Conservation (phyloP, 257 asterid genomes). For the Ligustrum vulgare region DNA sequence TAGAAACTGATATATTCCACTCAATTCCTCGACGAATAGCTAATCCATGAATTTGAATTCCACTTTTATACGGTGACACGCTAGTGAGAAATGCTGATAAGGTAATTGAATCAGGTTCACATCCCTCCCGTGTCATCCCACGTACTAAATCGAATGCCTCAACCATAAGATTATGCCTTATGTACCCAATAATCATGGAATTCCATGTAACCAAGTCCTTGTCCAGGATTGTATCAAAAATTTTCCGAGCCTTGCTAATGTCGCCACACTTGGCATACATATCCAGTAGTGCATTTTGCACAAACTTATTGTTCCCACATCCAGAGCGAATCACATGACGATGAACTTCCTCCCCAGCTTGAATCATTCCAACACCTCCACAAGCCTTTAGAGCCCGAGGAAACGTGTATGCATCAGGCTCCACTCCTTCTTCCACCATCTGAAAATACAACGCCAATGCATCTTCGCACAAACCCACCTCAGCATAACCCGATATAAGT, state of each 20-base stretch:
- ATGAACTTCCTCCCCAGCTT: conserved; percentile 74
- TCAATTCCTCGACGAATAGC: conserved; percentile 54
- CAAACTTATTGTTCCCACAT: conserved; percentile 47
- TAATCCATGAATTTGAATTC: conserved; percentile 75
- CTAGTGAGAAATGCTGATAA: conserved; percentile 53
- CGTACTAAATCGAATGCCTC: conserved; percentile 47
- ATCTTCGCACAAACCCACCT: conserved; percentile 62
- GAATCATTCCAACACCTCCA: conserved; percentile 67
- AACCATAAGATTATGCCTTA: conserved; percentile 52
- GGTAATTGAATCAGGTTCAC: conserved; percentile 60
- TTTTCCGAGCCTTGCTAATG: conserved; percentile 57
- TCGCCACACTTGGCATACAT: conserved; percentile 87
- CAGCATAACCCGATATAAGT: conserved; percentile 72
- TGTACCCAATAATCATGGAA: conserved; percentile 66
- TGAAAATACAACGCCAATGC: conserved; percentile 83
- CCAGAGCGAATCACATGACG: conserved; percentile 70
- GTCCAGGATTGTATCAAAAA: conserved; percentile 44
- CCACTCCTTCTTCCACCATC: conserved; percentile 87
- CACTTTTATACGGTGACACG: conserved; percentile 24
- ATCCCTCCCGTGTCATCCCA: conserved; percentile 46
- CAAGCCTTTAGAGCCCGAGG: conserved; percentile 89
- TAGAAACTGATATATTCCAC: conserved; percentile 50
- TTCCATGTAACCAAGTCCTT: conserved; percentile 82
- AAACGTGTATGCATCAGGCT: conserved; percentile 73
- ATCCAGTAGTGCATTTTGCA: conserved; percentile 67